Conservation (phyloP, 1,139 yeast genomes). For the Debaryomyces psychrophilus region DNA sequence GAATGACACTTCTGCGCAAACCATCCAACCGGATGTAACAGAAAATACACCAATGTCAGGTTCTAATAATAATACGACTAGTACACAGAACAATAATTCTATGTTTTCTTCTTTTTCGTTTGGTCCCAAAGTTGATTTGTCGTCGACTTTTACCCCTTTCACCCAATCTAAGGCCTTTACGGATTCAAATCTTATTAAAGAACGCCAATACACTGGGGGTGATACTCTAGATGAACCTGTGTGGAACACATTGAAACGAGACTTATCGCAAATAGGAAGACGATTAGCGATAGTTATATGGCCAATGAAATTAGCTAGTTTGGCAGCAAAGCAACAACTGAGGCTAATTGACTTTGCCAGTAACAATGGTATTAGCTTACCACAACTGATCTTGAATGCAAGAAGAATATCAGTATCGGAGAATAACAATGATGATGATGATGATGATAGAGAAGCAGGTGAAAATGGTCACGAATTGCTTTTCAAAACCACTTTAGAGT, state of each 20-base stretch:
- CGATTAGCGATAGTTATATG: slow-evolving; percentile 71
- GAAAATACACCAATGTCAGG: slow-evolving; percentile 4
- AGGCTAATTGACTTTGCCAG: slow-evolving; percentile 46
- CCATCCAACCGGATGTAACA: slow-evolving; percentile 6
- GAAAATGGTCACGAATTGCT: slow-evolving; percentile 23
- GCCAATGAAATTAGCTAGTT: slow-evolving; percentile 56
- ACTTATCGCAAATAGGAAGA: slow-evolving; percentile 64
- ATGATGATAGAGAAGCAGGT: slow-evolving; percentile 21
- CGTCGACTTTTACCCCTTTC: slow-evolving; percentile 45
- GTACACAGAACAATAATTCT: slow-evolving; percentile 1
- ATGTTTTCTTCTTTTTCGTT: slow-evolving; percentile 14
- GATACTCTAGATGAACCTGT: slow-evolving; percentile 88
- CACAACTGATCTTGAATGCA: slow-evolving; percentile 38
- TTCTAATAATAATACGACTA: slow-evolving; percentile 3
- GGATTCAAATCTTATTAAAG: slow-evolving; percentile 60
- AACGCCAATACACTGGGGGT: slow-evolving; percentile 78
- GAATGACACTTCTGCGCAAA: slow-evolving; percentile 13
- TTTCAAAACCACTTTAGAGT: slow-evolving; percentile 52
- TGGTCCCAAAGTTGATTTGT: slow-evolving; percentile 45
- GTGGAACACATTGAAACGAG: slow-evolving; percentile 66
- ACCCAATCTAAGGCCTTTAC: slow-evolving; percentile 30
- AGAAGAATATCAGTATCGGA: slow-evolving; percentile 35
- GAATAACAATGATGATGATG: slow-evolving; percentile 33
- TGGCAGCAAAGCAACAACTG: slow-evolving; percentile 50
- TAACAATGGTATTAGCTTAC: slow-evolving; percentile 48